These are phyloP conservation scores for Termitomyces sp. DNA, from an alignment of 768 basidiomycete species.

Conservation along the genomic window DNA sequence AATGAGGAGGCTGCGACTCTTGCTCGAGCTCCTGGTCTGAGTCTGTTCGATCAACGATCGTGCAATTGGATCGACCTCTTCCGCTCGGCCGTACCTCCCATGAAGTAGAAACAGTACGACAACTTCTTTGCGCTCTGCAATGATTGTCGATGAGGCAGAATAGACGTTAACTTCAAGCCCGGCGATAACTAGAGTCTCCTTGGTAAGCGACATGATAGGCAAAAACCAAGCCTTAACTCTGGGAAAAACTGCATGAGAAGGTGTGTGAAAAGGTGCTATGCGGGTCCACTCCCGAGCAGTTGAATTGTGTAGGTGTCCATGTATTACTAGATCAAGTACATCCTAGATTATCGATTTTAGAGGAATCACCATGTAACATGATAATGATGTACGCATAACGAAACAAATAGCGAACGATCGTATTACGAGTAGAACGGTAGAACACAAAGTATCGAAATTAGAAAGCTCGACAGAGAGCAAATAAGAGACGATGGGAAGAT, in stretches of 20 bases:
- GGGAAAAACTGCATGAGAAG: background rate
- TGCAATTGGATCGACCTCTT: conserved; percentile 22
- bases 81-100: conserved; percentile 29
- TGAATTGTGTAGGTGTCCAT: background rate
- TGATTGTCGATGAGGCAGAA: conserved; percentile 12
- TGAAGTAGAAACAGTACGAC: conserved; percentile 38
- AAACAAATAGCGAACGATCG: background rate
- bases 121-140: conserved; percentile 12
- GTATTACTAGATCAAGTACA: too few relatives aligned
- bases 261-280: background rate
- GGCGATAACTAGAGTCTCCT: conserved; percentile 24
- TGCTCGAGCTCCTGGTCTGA: background rate
- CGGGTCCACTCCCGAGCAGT: background rate
- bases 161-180: conserved; percentile 32
- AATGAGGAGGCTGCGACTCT: conserved; percentile 23
- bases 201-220: conserved; percentile 8
- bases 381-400: background rate
- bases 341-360: too few relatives aligned
- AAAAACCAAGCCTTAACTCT: background rate
- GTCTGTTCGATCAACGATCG: conserved; percentile 17
- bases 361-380: background rate
- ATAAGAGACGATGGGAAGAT: conserved; percentile 2
- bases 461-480: conserved; percentile 2
- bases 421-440: conserved; percentile 5
- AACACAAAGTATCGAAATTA: conserved; percentile 10